Conservation (phyloP, 768 basidiomycete species). For the Lactarius deliciosus region DNA sequence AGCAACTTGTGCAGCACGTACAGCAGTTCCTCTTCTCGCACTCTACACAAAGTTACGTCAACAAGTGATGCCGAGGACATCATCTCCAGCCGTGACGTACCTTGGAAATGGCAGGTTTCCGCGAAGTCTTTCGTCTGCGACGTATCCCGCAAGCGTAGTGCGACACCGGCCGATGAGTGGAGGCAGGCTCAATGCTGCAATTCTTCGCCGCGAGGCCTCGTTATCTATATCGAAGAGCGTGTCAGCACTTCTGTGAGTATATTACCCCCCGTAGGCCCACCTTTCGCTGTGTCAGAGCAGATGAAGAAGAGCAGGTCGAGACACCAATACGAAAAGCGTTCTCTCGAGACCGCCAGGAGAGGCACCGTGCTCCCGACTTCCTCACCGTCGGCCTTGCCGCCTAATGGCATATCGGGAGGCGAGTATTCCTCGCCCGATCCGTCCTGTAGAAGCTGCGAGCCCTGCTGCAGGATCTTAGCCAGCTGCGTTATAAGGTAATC, state of each 20-base stretch:
- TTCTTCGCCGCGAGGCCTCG: slow-evolving; percentile 56
- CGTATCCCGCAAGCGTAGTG: slow-evolving; percentile 62
- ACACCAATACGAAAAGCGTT: slow-evolving; percentile 92
- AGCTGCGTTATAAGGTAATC: slow-evolving; percentile 68
- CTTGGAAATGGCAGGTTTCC: slow-evolving; percentile 87
- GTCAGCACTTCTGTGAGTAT: neutral
- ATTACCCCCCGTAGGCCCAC: slow-evolving; percentile 37
- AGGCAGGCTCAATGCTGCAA: slow-evolving; percentile 73
- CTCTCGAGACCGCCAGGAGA: slow-evolving; percentile 60
- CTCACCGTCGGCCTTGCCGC: neutral
- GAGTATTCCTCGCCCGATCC: slow-evolving; percentile 25
- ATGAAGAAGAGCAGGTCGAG: slow-evolving; percentile 83
- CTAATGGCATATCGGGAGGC: slow-evolving; percentile 1
- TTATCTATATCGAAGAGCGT: slow-evolving; percentile 47
- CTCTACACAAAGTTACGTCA: slow-evolving; percentile 43
- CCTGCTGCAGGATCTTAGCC: slow-evolving; percentile 68
- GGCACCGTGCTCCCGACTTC: slow-evolving; percentile 49
- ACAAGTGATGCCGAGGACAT: neutral
- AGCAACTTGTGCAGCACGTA: slow-evolving; percentile 81
- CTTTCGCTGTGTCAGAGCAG: slow-evolving; percentile 65
- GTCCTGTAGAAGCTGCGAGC: slow-evolving; percentile 52
- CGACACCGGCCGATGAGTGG: slow-evolving; percentile 77
- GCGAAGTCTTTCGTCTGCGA: slow-evolving; percentile 84
- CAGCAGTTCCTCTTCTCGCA: slow-evolving; percentile 85
- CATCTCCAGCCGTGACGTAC: slow-evolving; percentile 40